A percentile compares a stretch with the other conserved stretches of the same genome.
phyloP scores from a whole-genome alignment of 2,329 filamentous ascomycete species.

The Davidsoniella australis region DNA sequence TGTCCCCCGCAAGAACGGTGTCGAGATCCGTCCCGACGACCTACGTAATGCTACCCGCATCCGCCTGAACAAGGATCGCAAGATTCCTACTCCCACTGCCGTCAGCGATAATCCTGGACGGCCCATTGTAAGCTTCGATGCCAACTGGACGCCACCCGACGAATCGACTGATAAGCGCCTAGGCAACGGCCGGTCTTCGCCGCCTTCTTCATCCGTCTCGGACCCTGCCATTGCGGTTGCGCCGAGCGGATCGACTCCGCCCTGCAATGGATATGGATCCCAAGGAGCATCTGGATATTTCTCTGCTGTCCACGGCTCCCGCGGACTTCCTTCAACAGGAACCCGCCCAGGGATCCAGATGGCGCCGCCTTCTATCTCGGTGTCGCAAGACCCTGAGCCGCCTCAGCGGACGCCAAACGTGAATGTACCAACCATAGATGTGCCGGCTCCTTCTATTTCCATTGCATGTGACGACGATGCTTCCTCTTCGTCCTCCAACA shows the following conservation, averaged over 20 bases:
- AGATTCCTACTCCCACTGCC: slow-evolving; percentile 71
- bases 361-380: slow-evolving; percentile 36
- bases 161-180: slow-evolving; percentile 49
- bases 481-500: background rate
- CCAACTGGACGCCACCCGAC: slow-evolving; percentile 60
- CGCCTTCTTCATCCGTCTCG: slow-evolving; percentile 10
- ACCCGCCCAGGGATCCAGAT: slow-evolving; percentile 13
- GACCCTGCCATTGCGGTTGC: slow-evolving; percentile 1
- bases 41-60: slow-evolving; percentile 84
- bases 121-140: slow-evolving; percentile 94
- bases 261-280: slow-evolving; percentile 3
- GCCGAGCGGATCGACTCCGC: background rate
- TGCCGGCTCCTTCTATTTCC: slow-evolving; percentile 8
- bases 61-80: slow-evolving; percentile 61
- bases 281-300: slow-evolving; percentile 1
- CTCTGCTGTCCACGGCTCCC: slow-evolving; percentile 3
- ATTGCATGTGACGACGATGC: slow-evolving; percentile 1
- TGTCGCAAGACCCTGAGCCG: slow-evolving; percentile 30
- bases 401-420: slow-evolving; percentile 7
- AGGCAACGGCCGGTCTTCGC: slow-evolving; percentile 14
- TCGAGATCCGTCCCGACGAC: slow-evolving; percentile 73
- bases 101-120: slow-evolving; percentile 82
- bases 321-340: slow-evolving; percentile 3
- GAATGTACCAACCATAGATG: background rate
- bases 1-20: slow-evolving; percentile 44